Evolutionary conservation across 805 yeast genomes (phyloP).

Genomic region (Teunomyces cretensis): DNA sequence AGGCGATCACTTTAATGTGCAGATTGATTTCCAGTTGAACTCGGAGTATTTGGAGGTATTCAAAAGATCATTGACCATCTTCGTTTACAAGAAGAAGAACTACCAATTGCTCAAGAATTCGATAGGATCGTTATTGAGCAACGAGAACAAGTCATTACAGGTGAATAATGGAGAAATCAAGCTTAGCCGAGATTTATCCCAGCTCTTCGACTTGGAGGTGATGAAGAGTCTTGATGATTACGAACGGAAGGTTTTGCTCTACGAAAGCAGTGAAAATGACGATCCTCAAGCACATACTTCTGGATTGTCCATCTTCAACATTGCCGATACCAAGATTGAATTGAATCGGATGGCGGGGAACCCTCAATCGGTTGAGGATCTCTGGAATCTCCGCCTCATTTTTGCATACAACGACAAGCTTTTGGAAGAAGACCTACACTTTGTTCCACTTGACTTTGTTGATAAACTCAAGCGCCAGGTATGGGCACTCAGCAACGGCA

Average conservation of each 20-base stretch:
- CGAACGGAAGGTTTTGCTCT: constrained; percentile 31
- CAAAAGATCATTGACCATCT: constrained; percentile 46
- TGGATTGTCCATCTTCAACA: constrained; percentile 43
- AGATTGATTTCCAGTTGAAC: constrained; percentile 42
- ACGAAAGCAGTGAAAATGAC: constrained; percentile 22
- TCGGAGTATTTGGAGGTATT: constrained; percentile 45
- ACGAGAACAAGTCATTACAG: constrained; percentile 31
- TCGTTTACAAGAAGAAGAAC: constrained; percentile 48
- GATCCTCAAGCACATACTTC: constrained; percentile 20
- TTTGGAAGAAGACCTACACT: constrained; percentile 38
- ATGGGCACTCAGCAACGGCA: constrained; percentile 21
- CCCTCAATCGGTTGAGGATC: constrained; percentile 50
- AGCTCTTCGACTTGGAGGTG: constrained; percentile 22
- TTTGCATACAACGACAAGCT: constrained; percentile 58
- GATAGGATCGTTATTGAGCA: constrained; percentile 32
- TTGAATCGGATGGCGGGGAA: constrained; percentile 40
- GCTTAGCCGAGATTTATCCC: constrained; percentile 24
- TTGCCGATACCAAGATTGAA: constrained; percentile 57
- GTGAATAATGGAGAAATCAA: constrained; percentile 25
- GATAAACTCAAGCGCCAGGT: constrained; percentile 51
- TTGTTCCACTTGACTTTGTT: constrained; percentile 49
- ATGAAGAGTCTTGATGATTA: constrained; percentile 22
- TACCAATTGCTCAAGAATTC: constrained; percentile 37
- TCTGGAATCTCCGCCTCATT: constrained; percentile 62
- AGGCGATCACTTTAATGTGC: constrained; percentile 54